Conservation (phyloP, 176 grass and related monocot genomes). For the Carex littledalei region DNA sequence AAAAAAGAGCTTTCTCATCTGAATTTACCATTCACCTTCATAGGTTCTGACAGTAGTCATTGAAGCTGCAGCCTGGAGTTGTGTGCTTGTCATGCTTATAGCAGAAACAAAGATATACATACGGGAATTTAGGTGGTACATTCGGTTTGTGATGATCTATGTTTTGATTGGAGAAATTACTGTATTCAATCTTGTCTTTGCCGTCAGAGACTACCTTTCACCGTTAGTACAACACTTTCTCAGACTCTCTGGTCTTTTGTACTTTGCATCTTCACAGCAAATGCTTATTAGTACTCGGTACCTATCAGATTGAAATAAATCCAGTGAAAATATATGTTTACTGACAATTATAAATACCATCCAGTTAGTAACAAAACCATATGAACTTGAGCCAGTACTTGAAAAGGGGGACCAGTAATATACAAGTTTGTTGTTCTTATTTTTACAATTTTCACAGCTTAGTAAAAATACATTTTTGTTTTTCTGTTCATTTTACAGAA, state of each 20-base stretch:
- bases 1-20: background rate
- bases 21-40: constrained; percentile 29
- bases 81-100: constrained; percentile 66
- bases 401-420: constrained; percentile 7
- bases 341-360: background rate
- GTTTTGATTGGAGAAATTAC: constrained; percentile 75
- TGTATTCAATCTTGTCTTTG: constrained; percentile 73
- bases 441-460: constrained; percentile 7
- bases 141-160: constrained; percentile 81
- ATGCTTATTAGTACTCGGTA: background rate
- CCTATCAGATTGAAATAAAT: background rate
- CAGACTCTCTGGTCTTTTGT: background rate
- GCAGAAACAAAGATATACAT: constrained; percentile 86
- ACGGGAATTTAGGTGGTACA: constrained; percentile 85
- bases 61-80: constrained; percentile 65
- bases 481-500: constrained; percentile 49
- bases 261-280: constrained; percentile 3
- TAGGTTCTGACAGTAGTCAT: constrained; percentile 72
- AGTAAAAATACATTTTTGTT: constrained; percentile 20
- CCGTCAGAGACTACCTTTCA: constrained; percentile 54
- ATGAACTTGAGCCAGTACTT: background rate
- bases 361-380: background rate
- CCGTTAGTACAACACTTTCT: constrained; percentile 43
- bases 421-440: background rate
- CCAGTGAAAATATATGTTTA: background rate